Conservation (phyloP, 1,139 yeast species). For the Pneumocystis jirovecii region DNA sequence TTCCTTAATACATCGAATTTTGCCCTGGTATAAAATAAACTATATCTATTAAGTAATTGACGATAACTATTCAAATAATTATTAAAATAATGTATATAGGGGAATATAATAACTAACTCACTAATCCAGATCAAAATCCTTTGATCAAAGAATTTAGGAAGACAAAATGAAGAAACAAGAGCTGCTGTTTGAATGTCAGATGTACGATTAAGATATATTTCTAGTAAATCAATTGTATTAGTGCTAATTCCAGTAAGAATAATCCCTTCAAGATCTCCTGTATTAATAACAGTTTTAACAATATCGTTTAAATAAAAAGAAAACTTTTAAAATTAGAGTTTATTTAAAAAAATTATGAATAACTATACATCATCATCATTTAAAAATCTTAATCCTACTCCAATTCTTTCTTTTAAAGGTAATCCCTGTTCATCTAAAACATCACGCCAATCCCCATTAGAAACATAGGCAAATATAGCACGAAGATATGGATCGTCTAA, state of each 20-base stretch:
- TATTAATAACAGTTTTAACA: constrained; percentile 51
- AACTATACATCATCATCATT: constrained; percentile 49
- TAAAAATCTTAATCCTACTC: constrained; percentile 74
- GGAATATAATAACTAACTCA: constrained; percentile 15
- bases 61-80: constrained; percentile 36
- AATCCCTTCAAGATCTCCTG: constrained; percentile 84
- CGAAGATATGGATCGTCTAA: constrained; percentile 78
- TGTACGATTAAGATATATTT: constrained; percentile 76
- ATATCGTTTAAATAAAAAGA: constrained; percentile 52
- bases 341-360: constrained; percentile 4
- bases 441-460: constrained; percentile 95
- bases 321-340: constrained; percentile 19
- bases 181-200: constrained; percentile 91
- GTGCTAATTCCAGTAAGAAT: constrained; percentile 83
- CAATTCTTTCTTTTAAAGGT: constrained; percentile 75
- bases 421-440: constrained; percentile 79
- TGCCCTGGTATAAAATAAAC: constrained; percentile 61
- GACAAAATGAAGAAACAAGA: constrained; percentile 60
- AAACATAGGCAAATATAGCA: constrained; percentile 83
- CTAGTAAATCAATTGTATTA: constrained; percentile 63
- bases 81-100: background rate
- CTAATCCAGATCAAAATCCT: constrained; percentile 55
- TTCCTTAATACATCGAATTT: constrained; percentile 70
- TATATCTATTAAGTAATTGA: constrained; percentile 69
- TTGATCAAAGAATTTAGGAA: constrained; percentile 68